Conservation (phyloP, 2,329 filamentous ascomycete genomes). For the Ophiostoma pallidulum region DNA sequence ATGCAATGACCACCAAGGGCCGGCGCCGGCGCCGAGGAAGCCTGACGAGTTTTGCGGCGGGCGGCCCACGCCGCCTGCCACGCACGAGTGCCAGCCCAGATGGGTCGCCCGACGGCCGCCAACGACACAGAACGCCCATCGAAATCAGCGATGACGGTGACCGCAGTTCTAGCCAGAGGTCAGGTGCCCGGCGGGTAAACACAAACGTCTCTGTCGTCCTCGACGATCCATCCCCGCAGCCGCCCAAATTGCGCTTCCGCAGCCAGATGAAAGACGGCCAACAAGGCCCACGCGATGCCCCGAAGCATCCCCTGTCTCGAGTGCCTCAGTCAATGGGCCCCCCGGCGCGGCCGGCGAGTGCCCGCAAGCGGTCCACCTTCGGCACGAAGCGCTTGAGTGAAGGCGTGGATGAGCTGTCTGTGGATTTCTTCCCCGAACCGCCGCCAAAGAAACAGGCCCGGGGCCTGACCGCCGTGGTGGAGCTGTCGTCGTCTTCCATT, state of each 20-base stretch:
- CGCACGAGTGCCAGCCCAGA: background rate
- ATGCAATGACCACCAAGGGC: background rate
- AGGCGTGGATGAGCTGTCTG: slow-evolving; percentile 14
- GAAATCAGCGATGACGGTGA: too few relatives aligned
- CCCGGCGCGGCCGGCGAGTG: background rate
- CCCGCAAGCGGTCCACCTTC: background rate
- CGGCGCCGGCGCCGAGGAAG: background rate
- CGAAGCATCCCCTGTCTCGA: background rate
- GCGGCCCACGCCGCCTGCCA: background rate
- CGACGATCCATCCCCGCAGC: background rate
- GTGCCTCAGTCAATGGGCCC: background rate
- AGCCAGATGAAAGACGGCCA: slow-evolving; percentile 7
- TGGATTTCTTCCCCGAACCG: slow-evolving; percentile 1
- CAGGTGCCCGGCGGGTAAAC: too few relatives aligned
- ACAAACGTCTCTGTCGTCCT: background rate
- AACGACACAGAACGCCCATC: too few relatives aligned
- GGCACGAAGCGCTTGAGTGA: background rate
- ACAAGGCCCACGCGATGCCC: too few relatives aligned
- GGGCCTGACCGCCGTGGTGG: background rate
- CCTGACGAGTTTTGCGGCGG: background rate
- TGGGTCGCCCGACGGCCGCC: background rate
- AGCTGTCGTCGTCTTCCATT: background rate
- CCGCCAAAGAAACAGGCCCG: background rate
- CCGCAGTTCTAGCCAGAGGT: too few relatives aligned
- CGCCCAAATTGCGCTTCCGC: slow-evolving; percentile 3